These are phyloP conservation scores for Nitzschia palea DNA, from an alignment of 108 stramenopile genomes.

Conservation along the genomic window DNA sequence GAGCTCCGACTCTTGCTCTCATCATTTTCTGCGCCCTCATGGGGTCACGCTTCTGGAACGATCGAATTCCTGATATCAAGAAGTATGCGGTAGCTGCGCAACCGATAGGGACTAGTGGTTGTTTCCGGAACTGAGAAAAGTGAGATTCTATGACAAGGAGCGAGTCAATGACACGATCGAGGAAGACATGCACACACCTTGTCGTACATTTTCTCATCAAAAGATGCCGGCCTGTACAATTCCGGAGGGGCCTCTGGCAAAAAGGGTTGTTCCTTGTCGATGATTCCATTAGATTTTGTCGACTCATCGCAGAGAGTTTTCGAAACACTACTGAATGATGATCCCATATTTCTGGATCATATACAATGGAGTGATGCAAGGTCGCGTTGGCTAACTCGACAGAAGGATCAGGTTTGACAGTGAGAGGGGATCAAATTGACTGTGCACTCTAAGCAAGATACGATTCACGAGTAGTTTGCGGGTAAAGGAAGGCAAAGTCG, in stretches of 20 bases:
- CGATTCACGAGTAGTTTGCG: too few relatives aligned
- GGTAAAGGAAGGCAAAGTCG: too few relatives aligned
- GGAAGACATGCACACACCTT: slow-evolving; percentile 48
- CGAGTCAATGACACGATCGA: background rate
- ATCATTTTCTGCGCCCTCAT: slow-evolving; percentile 80
- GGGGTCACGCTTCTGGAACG: slow-evolving; percentile 79
- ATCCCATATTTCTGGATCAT: too few relatives aligned
- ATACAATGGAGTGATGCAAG: too few relatives aligned
- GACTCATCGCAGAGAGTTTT: too few relatives aligned
- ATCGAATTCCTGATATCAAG: slow-evolving; percentile 72
- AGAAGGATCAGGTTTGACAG: too few relatives aligned
- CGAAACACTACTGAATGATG: too few relatives aligned
- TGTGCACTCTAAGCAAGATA: too few relatives aligned
- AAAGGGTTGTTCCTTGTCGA: background rate
- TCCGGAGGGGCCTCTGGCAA: slow-evolving; percentile 29
- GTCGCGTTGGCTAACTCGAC: too few relatives aligned
- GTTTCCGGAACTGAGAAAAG: slow-evolving; percentile 57
- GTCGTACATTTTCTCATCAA: slow-evolving; percentile 75
- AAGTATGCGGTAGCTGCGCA: slow-evolving; percentile 83
- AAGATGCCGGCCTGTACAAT: slow-evolving; percentile 49
- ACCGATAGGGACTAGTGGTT: slow-evolving; percentile 86
- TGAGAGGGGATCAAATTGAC: too few relatives aligned
- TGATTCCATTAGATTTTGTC: too few relatives aligned
- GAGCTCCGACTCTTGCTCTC: slow-evolving; percentile 79
- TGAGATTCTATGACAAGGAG: background rate